A percentile compares a stretch with the other conserved stretches of the same genome.
phyloP scores from a whole-genome alignment of 805 yeast genomes.

The Zygotorulaspora sp. region DNA sequence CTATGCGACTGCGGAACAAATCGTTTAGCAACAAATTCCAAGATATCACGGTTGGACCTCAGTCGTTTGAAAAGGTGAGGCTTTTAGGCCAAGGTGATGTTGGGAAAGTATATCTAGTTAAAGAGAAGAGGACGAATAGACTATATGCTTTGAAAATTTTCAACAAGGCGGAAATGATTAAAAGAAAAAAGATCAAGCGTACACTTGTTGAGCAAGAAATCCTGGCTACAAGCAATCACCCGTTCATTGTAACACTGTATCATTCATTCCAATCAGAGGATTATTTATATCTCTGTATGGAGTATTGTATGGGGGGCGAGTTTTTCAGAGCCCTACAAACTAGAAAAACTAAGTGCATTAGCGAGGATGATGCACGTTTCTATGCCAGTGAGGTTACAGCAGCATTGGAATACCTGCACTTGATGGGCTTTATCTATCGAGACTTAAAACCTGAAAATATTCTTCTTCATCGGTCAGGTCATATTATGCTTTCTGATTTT shows the following conservation, averaged over 20 bases:
- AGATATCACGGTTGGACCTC: slow-evolving; percentile 78
- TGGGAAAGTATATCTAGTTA: slow-evolving; percentile 90
- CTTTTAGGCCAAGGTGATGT: slow-evolving; percentile 97
- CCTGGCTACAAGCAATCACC: slow-evolving; percentile 90
- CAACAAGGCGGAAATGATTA: slow-evolving; percentile 88
- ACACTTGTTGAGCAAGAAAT: slow-evolving; percentile 97
- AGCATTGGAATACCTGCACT: slow-evolving; percentile 88
- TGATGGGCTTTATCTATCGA: slow-evolving; percentile 95
- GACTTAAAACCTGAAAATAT: slow-evolving; percentile 97
- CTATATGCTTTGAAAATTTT: slow-evolving; percentile 91
- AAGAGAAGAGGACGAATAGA: slow-evolving; percentile 69
- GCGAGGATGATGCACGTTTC: slow-evolving; percentile 85
- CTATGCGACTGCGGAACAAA: slow-evolving; percentile 39
- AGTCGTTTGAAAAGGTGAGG: slow-evolving; percentile 82
- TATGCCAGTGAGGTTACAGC: slow-evolving; percentile 97
- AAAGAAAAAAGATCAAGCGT: slow-evolving; percentile 88
- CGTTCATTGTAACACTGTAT: slow-evolving; percentile 91
- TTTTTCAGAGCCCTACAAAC: slow-evolving; percentile 95
- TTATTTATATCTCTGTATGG: slow-evolving; percentile 90
- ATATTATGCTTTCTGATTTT: slow-evolving; percentile 95
- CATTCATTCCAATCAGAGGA: slow-evolving; percentile 96
- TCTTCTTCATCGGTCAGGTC: slow-evolving; percentile 91
- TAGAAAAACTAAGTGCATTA: slow-evolving; percentile 74
- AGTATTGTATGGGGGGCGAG: slow-evolving; percentile 99
- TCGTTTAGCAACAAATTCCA: slow-evolving; percentile 63